Conservation (phyloP, 164 flowering plant species). For the Hamamelis virginiana region DNA sequence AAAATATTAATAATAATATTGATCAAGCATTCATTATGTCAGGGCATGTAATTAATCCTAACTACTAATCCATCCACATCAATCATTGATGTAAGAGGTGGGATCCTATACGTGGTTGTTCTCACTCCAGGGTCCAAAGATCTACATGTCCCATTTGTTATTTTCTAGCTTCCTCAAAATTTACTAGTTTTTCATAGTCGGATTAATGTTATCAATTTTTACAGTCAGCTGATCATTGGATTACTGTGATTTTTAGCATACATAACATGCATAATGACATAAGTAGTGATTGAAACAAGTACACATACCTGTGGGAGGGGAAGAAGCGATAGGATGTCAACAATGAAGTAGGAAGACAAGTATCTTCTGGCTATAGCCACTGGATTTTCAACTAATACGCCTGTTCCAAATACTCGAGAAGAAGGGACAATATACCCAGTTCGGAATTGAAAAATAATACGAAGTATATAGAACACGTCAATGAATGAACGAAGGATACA, state of each 20-base stretch:
- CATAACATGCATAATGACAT: neutral
- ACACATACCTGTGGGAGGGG: slow-evolving; percentile 20
- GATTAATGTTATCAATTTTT: no score
- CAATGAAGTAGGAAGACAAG: neutral
- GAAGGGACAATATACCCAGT: slow-evolving; percentile 5
- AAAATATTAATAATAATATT: no score
- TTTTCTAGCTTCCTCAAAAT: no score
- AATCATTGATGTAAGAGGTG: no score
- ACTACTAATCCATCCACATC: no score
- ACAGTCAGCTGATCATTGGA: no score
- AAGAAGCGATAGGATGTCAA: slow-evolving; percentile 11
- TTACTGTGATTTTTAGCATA: neutral
- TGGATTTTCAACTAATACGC: neutral
- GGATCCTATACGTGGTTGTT: no score
- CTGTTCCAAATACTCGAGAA: slow-evolving; percentile 4
- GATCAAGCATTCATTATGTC: no score
- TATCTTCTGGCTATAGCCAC: neutral
- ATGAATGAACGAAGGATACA: neutral
- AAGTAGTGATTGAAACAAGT: neutral
- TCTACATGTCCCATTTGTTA: no score
- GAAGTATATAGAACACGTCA: slow-evolving; percentile 2
- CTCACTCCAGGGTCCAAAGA: no score
- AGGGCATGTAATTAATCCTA: no score
- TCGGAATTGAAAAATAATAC: neutral
- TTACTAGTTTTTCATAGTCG: no score